Percentiles rank a stretch among this genome's conserved stretches.
phyloP scores from a whole-genome alignment of 495 filamentous ascomycete genomes.

The Elaphomyces granulatus region DNA sequence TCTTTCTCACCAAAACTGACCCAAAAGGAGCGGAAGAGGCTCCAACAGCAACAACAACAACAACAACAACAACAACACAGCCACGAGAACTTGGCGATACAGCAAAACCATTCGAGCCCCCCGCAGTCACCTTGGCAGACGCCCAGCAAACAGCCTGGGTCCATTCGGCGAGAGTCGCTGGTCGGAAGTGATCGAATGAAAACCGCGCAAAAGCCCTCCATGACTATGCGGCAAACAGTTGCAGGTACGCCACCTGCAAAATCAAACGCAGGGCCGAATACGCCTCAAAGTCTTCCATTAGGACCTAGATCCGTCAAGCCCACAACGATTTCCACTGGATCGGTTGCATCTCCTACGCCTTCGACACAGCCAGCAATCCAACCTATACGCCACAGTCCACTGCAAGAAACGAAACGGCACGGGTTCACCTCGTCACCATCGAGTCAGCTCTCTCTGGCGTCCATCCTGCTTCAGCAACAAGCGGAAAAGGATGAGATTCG shows the following conservation, averaged over 20 bases:
- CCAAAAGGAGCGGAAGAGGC: constrained; percentile 81
- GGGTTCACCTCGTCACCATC: constrained; percentile 32
- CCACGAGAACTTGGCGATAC: constrained; percentile 23
- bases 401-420: constrained; percentile 26
- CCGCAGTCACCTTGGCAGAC: constrained; percentile 62
- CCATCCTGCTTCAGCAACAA: constrained; percentile 78
- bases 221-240: constrained; percentile 50
- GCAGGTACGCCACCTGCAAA: constrained; percentile 32
- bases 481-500: constrained; percentile 68
- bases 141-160: constrained; percentile 12
- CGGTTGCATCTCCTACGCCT: constrained; percentile 12
- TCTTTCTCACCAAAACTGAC: constrained; percentile 46
- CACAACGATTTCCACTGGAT: constrained; percentile 7
- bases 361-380: constrained; percentile 26
- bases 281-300: constrained; percentile 16
- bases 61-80: background rate
- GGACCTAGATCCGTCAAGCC: constrained; percentile 12
- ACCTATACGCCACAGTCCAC: constrained; percentile 34
- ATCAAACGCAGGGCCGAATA: constrained; percentile 16
- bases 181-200: constrained; percentile 16
- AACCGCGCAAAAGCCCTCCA: constrained; percentile 31
- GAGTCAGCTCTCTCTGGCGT: constrained; percentile 59
- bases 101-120: constrained; percentile 33
- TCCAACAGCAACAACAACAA: constrained; percentile 45
- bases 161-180: constrained; percentile 12